Evolutionary conservation across 2,329 filamentous ascomycete genomes (phyloP).

Genomic region (Ophiobolus disseminans): DNA sequence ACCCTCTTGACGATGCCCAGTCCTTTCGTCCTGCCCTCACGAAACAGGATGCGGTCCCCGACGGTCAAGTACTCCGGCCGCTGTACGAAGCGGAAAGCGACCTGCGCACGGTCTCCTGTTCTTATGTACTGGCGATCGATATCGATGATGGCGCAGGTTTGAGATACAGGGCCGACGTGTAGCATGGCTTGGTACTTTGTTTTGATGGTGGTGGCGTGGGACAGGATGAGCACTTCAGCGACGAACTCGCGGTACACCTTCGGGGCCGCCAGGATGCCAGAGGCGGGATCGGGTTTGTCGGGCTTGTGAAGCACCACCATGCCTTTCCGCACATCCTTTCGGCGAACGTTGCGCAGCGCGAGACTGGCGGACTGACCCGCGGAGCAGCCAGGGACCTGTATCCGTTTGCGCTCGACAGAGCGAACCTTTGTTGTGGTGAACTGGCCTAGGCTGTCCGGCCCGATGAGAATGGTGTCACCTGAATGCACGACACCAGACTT

Average conservation of each 20-base stretch:
- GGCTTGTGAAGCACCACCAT: slow-evolving; percentile 94
- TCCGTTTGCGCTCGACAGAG: slow-evolving; percentile 93
- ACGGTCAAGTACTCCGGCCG: slow-evolving; percentile 89
- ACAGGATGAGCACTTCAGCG: slow-evolving; percentile 87
- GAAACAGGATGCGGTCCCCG: slow-evolving; percentile 88
- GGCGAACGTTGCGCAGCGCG: slow-evolving; percentile 82
- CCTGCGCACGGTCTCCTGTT: slow-evolving; percentile 90
- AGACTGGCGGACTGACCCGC: slow-evolving; percentile 94
- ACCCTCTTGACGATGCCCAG: slow-evolving; percentile 92
- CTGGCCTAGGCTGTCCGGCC: slow-evolving; percentile 87
- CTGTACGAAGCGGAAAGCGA: slow-evolving; percentile 94
- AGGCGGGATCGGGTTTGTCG: slow-evolving; percentile 65
- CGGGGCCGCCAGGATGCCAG: slow-evolving; percentile 52
- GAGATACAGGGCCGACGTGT: slow-evolving; percentile 91
- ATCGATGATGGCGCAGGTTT: slow-evolving; percentile 97
- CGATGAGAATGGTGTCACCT: slow-evolving; percentile 87
- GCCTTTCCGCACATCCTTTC: slow-evolving; percentile 94
- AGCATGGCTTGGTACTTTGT: slow-evolving; percentile 98
- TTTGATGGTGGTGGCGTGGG: slow-evolving; percentile 96
- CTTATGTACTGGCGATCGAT: slow-evolving; percentile 96
- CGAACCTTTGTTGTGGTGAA: slow-evolving; percentile 87
- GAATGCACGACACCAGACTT: slow-evolving; percentile 83
- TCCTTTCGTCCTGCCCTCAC: slow-evolving; percentile 93
- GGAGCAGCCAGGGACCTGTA: slow-evolving; percentile 83
- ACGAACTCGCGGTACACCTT: slow-evolving; percentile 61